phyloP scores from a whole-genome alignment of 768 basidiomycete genomes.

The Strobilomyces dryophilus region DNA sequence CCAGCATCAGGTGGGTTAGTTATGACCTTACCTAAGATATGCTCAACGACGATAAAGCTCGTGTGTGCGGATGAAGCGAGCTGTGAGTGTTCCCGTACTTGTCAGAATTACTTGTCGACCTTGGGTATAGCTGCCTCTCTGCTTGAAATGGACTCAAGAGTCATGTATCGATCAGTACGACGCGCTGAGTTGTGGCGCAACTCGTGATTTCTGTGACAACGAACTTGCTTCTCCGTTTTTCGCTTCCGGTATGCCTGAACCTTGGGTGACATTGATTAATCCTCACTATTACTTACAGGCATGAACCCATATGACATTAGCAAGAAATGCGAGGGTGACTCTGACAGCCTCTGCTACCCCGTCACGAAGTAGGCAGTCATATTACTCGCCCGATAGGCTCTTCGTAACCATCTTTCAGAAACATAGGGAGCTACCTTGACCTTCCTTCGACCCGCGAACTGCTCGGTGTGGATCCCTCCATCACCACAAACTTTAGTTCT shows the following conservation, averaged over 20 bases:
- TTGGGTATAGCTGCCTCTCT: slow-evolving; percentile 59
- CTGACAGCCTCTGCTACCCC: slow-evolving; percentile 46
- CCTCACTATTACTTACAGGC: slow-evolving; percentile 22
- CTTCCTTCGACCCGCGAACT: slow-evolving; percentile 45
- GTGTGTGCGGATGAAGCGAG: slow-evolving; percentile 42
- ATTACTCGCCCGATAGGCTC: neutral
- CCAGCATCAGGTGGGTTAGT: slow-evolving; percentile 21
- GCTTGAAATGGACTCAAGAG: slow-evolving; percentile 51
- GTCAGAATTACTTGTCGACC: neutral
- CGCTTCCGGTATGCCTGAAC: slow-evolving; percentile 28
- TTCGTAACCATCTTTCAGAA: slow-evolving; percentile 31
- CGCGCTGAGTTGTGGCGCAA: slow-evolving; percentile 61
- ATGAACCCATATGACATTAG: slow-evolving; percentile 70
- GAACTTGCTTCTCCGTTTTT: slow-evolving; percentile 32
- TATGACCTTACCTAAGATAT: neutral
- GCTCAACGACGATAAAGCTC: slow-evolving; percentile 11
- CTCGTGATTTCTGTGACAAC: slow-evolving; percentile 60
- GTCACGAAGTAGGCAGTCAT: slow-evolving; percentile 36
- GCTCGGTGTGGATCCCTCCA: slow-evolving; percentile 59
- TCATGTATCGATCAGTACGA: slow-evolving; percentile 69
- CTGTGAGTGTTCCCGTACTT: slow-evolving; percentile 23
- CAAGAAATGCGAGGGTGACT: slow-evolving; percentile 50
- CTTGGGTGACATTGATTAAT: neutral
- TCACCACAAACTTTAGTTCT: slow-evolving; percentile 37
- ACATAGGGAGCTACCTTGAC: slow-evolving; percentile 60